Conservation (phyloP, 495 filamentous ascomycete species). For the Polyplosphaeria fusca region DNA sequence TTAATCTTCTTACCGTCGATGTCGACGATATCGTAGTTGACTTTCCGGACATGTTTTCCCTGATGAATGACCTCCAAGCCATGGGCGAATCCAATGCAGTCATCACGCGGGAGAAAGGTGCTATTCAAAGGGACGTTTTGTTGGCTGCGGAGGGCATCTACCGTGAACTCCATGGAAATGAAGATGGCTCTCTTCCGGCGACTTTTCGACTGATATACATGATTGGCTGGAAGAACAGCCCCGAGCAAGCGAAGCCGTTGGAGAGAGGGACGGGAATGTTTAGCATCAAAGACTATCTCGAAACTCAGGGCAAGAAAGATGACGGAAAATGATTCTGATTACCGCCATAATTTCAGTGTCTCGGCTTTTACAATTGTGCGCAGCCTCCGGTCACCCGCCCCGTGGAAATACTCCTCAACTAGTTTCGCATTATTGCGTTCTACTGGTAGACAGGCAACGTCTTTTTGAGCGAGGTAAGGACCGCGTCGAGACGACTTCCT, state of each 20-base stretch:
- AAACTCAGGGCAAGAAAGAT: constrained; percentile 32
- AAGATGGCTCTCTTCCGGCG: constrained; percentile 71
- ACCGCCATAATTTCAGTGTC: no score
- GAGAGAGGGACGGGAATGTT: constrained; percentile 77
- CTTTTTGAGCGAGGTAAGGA: no score
- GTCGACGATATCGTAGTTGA: constrained; percentile 96
- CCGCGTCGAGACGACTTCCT: no score
- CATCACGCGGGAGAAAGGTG: constrained; percentile 70
- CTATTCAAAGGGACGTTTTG: constrained; percentile 76
- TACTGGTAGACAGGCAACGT: no score
- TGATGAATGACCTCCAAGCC: constrained; percentile 89
- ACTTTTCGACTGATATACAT: constrained; percentile 93
- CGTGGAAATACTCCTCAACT: no score
- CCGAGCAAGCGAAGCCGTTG: constrained; percentile 73
- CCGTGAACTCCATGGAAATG: constrained; percentile 71
- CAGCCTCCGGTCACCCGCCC: no score
- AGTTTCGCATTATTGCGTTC: no score
- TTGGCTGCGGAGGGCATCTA: constrained; percentile 90
- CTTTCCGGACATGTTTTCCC: constrained; percentile 84
- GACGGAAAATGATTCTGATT: no score
- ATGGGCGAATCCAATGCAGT: constrained; percentile 94
- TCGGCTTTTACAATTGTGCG: no score
- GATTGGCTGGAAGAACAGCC: constrained; percentile 96
- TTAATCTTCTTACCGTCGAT: constrained; percentile 94
- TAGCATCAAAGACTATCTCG: constrained; percentile 78